Conservation (phyloP, 768 basidiomycete species). For the Panaeolus papilionaceus region DNA sequence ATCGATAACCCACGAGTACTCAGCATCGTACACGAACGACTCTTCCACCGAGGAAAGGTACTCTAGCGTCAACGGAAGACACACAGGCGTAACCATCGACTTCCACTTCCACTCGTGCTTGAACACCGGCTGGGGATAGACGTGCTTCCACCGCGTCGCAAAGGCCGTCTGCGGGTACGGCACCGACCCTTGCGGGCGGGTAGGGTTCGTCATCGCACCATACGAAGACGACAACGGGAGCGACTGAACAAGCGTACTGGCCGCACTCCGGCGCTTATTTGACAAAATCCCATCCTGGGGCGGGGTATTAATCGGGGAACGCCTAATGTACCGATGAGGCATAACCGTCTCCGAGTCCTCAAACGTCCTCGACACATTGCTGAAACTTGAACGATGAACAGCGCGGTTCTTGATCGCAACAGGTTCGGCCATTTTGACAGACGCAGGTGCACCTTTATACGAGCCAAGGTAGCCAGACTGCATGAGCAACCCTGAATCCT, state of each 20-base stretch:
- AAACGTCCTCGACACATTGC: slow-evolving; percentile 43
- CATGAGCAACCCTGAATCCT: not conserved
- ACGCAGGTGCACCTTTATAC: not conserved
- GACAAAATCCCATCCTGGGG: slow-evolving; percentile 69
- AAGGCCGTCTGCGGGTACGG: slow-evolving; percentile 72
- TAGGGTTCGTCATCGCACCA: slow-evolving; percentile 65
- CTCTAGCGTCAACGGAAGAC: slow-evolving; percentile 90
- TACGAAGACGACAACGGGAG: slow-evolving; percentile 58
- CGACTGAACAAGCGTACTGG: slow-evolving; percentile 43
- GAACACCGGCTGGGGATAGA: slow-evolving; percentile 72
- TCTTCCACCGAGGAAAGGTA: slow-evolving; percentile 82
- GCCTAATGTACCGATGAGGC: slow-evolving; percentile 55
- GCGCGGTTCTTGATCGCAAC: slow-evolving; percentile 49
- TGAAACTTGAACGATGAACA: slow-evolving; percentile 49
- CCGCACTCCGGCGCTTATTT: slow-evolving; percentile 60
- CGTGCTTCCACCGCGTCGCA: slow-evolving; percentile 91
- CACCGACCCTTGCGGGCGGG: slow-evolving; percentile 60
- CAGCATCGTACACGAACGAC: slow-evolving; percentile 74
- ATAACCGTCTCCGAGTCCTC: slow-evolving; percentile 59
- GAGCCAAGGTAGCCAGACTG: not conserved
- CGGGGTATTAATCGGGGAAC: slow-evolving; percentile 72
- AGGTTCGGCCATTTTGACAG: slow-evolving; percentile 30
- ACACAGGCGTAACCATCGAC: slow-evolving; percentile 82
- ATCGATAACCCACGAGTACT: slow-evolving; percentile 84
- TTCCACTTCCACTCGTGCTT: slow-evolving; percentile 95